Evolutionary conservation across 176 grass and related monocot genomes (phyloP).

Genomic region (Echinochloa phyllopogon): DNA sequence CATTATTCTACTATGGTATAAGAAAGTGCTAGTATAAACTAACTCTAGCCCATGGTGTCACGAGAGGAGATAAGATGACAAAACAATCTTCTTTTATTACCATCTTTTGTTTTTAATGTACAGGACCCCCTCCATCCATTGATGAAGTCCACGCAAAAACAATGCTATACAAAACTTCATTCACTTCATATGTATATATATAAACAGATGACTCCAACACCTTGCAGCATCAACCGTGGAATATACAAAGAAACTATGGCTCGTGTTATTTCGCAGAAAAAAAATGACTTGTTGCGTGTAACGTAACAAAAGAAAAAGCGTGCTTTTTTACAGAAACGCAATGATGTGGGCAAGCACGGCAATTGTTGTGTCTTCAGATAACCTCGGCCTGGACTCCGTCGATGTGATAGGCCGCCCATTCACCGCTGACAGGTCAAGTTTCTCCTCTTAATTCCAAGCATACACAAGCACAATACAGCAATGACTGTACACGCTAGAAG

Average conservation of each 20-base stretch:
- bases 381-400: constrained; percentile 8
- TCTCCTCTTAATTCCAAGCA: constrained; percentile 26
- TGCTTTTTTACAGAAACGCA: constrained; percentile 33
- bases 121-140: background rate
- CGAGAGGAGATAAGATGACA: background rate
- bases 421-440: constrained; percentile 10
- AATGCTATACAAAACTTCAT: background rate
- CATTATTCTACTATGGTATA: background rate
- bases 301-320: background rate
- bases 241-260: constrained; percentile 11
- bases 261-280: background rate
- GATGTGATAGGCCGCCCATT: background rate
- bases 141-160: background rate
- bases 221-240: background rate
- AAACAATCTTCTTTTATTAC: background rate
- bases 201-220: background rate
- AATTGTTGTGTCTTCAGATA: background rate
- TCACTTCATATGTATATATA: background rate
- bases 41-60: background rate
- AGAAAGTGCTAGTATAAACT: background rate
- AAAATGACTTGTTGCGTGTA: background rate
- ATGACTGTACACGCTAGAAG: background rate
- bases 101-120: background rate
- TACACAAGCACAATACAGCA: background rate
- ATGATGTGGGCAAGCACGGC: background rate